These are phyloP conservation scores for Acanthamoeba polyphaga DNA, from an alignment of 208 protist genomes.

Conservation along the genomic window DNA sequence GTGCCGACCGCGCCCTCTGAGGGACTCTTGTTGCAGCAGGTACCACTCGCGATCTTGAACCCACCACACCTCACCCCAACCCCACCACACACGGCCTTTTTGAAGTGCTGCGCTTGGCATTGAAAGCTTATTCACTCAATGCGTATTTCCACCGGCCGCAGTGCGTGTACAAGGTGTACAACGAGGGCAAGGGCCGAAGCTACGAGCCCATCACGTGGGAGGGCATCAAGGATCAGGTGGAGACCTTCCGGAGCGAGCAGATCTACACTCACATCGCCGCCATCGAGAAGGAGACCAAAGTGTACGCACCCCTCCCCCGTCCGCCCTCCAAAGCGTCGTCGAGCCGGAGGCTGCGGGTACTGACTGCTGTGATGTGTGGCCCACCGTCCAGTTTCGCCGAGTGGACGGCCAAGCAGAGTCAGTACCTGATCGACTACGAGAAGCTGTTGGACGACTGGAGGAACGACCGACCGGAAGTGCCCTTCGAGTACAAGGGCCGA, in stretches of 20 bases:
- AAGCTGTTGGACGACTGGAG: constrained; percentile 15
- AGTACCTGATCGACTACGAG: constrained; percentile 28
- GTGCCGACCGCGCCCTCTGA: background rate
- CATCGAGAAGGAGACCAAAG: constrained; percentile 8
- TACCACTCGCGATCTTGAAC: background rate
- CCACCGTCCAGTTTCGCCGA: background rate
- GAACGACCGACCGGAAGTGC: constrained; percentile 23
- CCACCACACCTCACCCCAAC: too few species aligned
- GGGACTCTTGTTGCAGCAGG: constrained; percentile 27
- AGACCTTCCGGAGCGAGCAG: background rate
- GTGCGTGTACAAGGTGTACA: constrained; percentile 61
- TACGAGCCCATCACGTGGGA: constrained; percentile 12
- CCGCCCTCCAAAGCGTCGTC: background rate
- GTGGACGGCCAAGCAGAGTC: constrained; percentile 22
- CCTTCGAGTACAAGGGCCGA: background rate
- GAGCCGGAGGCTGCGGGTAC: background rate
- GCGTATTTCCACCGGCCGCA: background rate
- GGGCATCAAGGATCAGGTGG: constrained; percentile 37
- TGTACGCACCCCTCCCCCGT: background rate
- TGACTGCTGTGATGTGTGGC: too few species aligned
- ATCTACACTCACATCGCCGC: constrained; percentile 40
- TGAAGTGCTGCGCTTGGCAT: too few species aligned
- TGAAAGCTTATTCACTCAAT: too few species aligned
- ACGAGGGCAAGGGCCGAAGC: background rate
- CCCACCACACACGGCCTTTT: too few species aligned